Evolutionary conservation across 148 eudicot genomes (phyloP).

Genomic region (Cornus suecica): DNA sequence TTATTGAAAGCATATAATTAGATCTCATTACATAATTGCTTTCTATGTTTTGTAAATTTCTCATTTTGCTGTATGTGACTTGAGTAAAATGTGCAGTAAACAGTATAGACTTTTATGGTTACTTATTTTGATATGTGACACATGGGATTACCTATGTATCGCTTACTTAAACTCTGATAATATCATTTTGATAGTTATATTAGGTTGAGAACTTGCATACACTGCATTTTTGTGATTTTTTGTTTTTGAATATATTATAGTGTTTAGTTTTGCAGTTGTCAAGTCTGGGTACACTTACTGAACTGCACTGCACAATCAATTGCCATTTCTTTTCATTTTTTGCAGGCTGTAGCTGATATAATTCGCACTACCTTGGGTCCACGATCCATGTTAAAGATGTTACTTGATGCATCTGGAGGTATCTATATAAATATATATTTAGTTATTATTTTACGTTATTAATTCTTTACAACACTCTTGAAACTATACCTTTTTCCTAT

Average conservation of each 20-base stretch:
- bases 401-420: constrained; percentile 97
- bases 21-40: neutral
- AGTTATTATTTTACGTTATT: neutral
- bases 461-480: neutral
- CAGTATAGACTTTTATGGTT: neutral
- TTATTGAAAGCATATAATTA: neutral
- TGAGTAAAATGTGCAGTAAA: neutral
- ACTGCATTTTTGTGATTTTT: no score
- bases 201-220: no score
- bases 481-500: neutral
- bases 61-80: neutral
- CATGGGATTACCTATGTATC: constrained; percentile 1
- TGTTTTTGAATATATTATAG: no score
- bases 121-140: no score
- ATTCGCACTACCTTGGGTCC: constrained; percentile 98
- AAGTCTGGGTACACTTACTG: neutral
- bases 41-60: neutral
- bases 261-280: neutral
- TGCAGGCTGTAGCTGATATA: constrained; percentile 92
- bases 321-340: constrained; percentile 8
- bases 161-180: no score
- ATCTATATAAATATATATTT: constrained; percentile 7
- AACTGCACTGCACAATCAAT: neutral
- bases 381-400: constrained; percentile 95
- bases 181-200: no score